Percentiles rank a stretch among this genome's conserved stretches.
Evolutionary conservation across 257 asterid genomes (phyloP).

Genomic region (Avicennia marina): DNA sequence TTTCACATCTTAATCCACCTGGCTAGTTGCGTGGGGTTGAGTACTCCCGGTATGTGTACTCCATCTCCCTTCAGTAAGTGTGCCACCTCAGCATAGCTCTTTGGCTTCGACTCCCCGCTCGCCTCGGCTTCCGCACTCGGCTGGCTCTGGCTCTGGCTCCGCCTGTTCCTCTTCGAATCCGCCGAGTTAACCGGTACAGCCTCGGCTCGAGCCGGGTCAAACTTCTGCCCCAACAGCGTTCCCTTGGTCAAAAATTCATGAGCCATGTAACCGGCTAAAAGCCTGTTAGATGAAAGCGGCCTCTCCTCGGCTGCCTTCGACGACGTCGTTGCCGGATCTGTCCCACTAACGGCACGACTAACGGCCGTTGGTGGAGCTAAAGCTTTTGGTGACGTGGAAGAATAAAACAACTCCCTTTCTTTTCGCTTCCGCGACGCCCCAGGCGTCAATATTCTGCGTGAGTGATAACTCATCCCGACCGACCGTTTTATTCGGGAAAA

Average conservation of each 20-base stretch:
- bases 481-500: slow-evolving; percentile 16
- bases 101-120: slow-evolving; percentile 24
- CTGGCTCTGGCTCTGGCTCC: neutral
- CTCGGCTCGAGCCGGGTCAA: slow-evolving; percentile 49
- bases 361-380: slow-evolving; percentile 25
- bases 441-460: slow-evolving; percentile 26
- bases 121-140: slow-evolving; percentile 16
- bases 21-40: slow-evolving; percentile 51
- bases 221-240: slow-evolving; percentile 41
- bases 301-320: slow-evolving; percentile 16
- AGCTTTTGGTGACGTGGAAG: slow-evolving; percentile 33
- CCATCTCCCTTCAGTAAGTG: slow-evolving; percentile 39
- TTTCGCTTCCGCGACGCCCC: slow-evolving; percentile 44
- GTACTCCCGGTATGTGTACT: slow-evolving; percentile 51
- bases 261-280: slow-evolving; percentile 67
- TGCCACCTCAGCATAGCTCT: slow-evolving; percentile 46
- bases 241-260: slow-evolving; percentile 50
- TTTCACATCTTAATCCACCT: slow-evolving; percentile 33
- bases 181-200: slow-evolving; percentile 22
- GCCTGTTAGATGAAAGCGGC: slow-evolving; percentile 27
- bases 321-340: slow-evolving; percentile 25
- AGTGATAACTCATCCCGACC: slow-evolving; percentile 42
- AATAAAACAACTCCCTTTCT: slow-evolving; percentile 28
- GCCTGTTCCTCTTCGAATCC: slow-evolving; percentile 23
- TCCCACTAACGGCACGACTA: slow-evolving; percentile 20